Base-by-base conservation (phyloP, 1,284 basidiomycete genomes). In the Irpex sp. region DNA sequence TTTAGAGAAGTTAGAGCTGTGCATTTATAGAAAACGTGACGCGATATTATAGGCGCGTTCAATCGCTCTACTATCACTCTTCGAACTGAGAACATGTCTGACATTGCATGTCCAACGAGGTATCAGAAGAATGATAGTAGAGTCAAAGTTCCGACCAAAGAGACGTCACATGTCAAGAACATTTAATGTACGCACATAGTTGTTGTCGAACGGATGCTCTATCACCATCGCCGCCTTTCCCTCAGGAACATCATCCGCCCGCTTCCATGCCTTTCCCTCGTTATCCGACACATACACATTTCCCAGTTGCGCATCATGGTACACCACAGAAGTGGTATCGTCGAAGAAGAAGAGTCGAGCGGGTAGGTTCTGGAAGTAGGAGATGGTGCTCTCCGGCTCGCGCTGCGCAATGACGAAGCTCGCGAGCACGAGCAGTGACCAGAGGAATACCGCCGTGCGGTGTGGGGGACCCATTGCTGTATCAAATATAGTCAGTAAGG, bases 321-420 rank as follows among this genome's bases (percentile, higher is more conserved):
- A 95, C 60, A 98, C 80, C 8, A 89, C 89, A 63, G 84, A 82
- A 49, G 89, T 76, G 5, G 93, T 90, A 78, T 97, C 96, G 68
- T 97, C 92, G 78, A 98, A 97, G 82, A 96, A 98, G 80, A 92
- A 91, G 60, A 98, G 76, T 68, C 85, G 82, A n/a, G 84, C 82
- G 0, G 96, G 96, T n/a, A 93, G 78, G 74, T 93, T 92, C 58
- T 79, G 69, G 73, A 92, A 92, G 62, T 79, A 76, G 40, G 74
- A 81, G 60, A 88, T 69, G 5, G 76, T 69, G 64, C 74, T 69
- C 63, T 80, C 68, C 63, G 81, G 81, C 8, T 77, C 71, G 40
- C 51, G 57, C 66, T 82, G 81, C 3, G 80, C 81, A 5, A 63
- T 49, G 15, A 72, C 67, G 68, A 62, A 69, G 61, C 64, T 44